phyloP scores from a whole-genome alignment of 495 filamentous ascomycete species.

The Penicillium tannophilum region DNA sequence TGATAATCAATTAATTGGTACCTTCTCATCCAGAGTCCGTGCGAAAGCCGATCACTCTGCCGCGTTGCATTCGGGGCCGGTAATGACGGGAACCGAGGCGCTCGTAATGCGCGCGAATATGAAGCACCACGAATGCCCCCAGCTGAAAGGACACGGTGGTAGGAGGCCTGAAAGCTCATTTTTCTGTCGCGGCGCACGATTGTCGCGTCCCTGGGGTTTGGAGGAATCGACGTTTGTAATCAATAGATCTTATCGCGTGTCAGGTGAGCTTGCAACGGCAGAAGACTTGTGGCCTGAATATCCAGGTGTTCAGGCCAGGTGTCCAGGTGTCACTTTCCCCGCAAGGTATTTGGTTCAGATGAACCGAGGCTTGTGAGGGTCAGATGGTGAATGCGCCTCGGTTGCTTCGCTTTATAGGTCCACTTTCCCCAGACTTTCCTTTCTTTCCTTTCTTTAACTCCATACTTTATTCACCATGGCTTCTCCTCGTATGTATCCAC shows the following conservation, averaged over 20 bases:
- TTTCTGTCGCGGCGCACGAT: background rate
- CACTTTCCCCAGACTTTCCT: constrained; percentile 25
- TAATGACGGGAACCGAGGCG: constrained; percentile 13
- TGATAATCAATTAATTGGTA: constrained; percentile 7
- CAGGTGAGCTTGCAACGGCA: constrained; percentile 13
- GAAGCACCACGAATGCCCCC: constrained; percentile 3
- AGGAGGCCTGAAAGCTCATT: constrained; percentile 16
- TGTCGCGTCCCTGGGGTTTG: background rate
- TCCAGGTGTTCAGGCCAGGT: background rate
- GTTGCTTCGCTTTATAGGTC: constrained; percentile 22
- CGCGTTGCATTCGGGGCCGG: constrained; percentile 13
- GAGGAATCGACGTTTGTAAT: background rate
- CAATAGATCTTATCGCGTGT: constrained; percentile 11
- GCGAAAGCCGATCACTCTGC: constrained; percentile 9
- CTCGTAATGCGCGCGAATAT: constrained; percentile 8
- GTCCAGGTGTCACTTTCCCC: constrained; percentile 6
- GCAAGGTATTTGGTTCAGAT: constrained; percentile 5
- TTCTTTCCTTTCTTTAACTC: constrained; percentile 18
- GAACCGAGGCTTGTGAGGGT: constrained; percentile 22
- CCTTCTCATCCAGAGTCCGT: constrained; percentile 15
- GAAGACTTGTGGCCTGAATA: background rate
- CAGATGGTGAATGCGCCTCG: constrained; percentile 18
- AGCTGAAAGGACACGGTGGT: background rate
- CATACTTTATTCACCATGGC: constrained; percentile 60
- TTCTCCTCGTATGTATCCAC: constrained; percentile 70